Base-by-base conservation (phyloP, 2,329 filamentous ascomycete genomes). In the Raffaelea arxii region DNA sequence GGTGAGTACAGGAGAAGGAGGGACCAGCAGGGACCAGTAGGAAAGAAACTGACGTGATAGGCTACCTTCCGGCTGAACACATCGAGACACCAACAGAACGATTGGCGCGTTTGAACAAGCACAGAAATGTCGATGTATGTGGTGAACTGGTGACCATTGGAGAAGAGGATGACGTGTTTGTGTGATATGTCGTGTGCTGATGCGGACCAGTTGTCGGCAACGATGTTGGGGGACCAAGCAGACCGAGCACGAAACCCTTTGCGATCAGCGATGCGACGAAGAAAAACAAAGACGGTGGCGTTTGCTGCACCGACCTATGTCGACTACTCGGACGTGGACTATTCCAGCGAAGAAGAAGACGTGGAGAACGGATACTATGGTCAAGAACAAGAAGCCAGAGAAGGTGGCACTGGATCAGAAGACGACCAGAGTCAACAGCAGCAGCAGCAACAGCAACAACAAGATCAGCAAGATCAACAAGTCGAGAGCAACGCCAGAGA, bases 81-180 rank as follows among this genome's bases (percentile, higher is more conserved):
- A 98, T 98, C 54, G 92, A 98, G 64, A 98, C 92, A 9, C 92
- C 92, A 3, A 96, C 91, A 16, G 92, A 98, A 70, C 78, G 92
- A 60, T 68, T 98, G 51, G 92, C 92, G 40, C 81, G 92, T 53
- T 68, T 97, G 53, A 98, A 98, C 66, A 98, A 98, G 67, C 92
- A 98, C 66, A 80, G 92, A 60, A 98, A 98, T 60, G 90, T 97
- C 57, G 92, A 98, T 69, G 89, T 94, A 77, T 53, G 86, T 56
- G 37, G 21, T 25, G 10, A 12, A 6, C 32, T 18, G 19, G 14
- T 6, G 16, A 18, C 7, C 7, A 7, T 36, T 36, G 32, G 27
- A n/a, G 4, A 7, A 9, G 14, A 40, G 23, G 19, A 21, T 46
- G 35, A 38, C 43, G 6, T 44, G 24, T 12, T 25, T 22, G 18